phyloP scores from a whole-genome alignment of 306 rosid species.

The Lotus japonicus region DNA sequence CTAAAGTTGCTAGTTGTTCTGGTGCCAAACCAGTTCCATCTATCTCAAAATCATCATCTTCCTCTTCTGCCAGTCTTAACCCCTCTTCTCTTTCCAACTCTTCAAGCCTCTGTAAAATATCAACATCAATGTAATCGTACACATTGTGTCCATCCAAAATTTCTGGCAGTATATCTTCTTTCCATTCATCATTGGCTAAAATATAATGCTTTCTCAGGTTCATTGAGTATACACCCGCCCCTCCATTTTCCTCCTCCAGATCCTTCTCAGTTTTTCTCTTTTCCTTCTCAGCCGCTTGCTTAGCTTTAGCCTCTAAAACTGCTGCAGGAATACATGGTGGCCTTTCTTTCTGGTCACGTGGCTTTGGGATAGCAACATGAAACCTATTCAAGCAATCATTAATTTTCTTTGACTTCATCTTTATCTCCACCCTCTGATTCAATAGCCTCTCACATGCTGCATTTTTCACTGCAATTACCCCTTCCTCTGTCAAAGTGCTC shows the following conservation, averaged over 20 bases:
- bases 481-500: constrained; percentile 85
- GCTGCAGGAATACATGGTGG: constrained; percentile 69
- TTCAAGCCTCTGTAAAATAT: constrained; percentile 64
- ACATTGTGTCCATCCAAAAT: constrained; percentile 90
- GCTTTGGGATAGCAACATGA: constrained; percentile 76
- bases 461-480: constrained; percentile 80
- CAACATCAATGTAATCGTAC: constrained; percentile 75
- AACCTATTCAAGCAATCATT: constrained; percentile 73
- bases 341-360: constrained; percentile 76
- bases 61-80: constrained; percentile 40
- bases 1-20: constrained; percentile 57
- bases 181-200: constrained; percentile 80
- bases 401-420: constrained; percentile 79
- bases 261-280: constrained; percentile 66
- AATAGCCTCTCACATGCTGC: constrained; percentile 77
- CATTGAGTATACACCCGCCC: constrained; percentile 86
- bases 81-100: constrained; percentile 87
- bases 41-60: constrained; percentile 57
- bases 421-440: constrained; percentile 75
- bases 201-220: constrained; percentile 70
- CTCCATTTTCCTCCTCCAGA: constrained; percentile 84
- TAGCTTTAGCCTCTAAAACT: constrained; percentile 63
- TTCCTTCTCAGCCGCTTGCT: constrained; percentile 54
- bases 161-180: constrained; percentile 77
- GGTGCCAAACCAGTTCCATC: constrained; percentile 57